Evolutionary conservation across 495 filamentous ascomycete genomes (phyloP).

Genomic region (Glutinoglossum americanum): DNA sequence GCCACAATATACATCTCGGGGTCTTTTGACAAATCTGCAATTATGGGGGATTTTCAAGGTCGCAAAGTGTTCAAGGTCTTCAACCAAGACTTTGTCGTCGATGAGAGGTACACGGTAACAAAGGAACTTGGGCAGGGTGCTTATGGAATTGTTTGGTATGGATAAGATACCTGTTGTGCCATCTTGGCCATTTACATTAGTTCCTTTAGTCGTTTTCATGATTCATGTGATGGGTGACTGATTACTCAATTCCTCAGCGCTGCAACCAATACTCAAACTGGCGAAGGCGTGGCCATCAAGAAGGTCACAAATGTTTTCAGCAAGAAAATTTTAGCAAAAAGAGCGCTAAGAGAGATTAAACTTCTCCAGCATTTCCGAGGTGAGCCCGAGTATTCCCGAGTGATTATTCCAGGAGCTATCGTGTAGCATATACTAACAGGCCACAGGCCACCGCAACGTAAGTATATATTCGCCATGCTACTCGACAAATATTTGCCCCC

Average conservation of each 20-base stretch:
- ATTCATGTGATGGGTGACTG: not conserved
- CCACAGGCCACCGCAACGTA: constrained; percentile 41
- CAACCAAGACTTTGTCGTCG: constrained; percentile 98
- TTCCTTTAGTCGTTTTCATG: not conserved
- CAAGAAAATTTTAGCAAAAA: constrained; percentile 98
- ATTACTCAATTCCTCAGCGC: constrained; percentile 26
- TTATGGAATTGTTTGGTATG: constrained; percentile 96
- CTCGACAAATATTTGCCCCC: not conserved
- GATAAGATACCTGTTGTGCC: constrained; percentile 1
- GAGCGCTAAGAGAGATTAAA: constrained; percentile 94
- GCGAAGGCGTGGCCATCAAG: constrained; percentile 96
- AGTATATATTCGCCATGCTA: not conserved
- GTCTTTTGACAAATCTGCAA: not conserved
- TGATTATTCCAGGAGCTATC: not conserved
- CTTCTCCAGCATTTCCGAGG: constrained; percentile 94
- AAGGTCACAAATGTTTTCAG: constrained; percentile 99
- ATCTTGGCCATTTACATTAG: not conserved
- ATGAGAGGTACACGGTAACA: constrained; percentile 93
- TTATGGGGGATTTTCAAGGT: constrained; percentile 59
- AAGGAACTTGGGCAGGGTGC: constrained; percentile 97
- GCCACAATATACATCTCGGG: not conserved
- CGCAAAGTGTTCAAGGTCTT: constrained; percentile 99
- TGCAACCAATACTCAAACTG: constrained; percentile 73
- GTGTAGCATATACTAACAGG: not conserved
- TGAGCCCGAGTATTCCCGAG: constrained; percentile 4